Evolutionary conservation across 73 alveolate genomes (phyloP), one percentile per base, ranked within the genome.

Genomic region (Paraurostyla sp.): DNA sequence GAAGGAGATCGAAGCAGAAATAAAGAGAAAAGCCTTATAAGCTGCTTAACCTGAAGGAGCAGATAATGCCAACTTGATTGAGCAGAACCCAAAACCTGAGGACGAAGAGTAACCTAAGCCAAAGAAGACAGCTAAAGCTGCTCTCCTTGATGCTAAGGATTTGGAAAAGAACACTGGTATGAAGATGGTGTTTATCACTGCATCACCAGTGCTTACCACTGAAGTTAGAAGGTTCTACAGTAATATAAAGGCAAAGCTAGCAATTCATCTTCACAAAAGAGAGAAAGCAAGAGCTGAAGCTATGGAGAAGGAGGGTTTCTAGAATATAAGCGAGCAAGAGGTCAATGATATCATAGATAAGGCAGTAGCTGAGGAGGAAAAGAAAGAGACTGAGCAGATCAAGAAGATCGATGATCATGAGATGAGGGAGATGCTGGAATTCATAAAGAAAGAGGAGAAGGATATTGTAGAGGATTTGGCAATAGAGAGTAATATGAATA

Each of bases 121-220:
- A 18, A 54, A 71, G 52, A 23, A 82, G 41, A 63, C 18, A 36
- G 84, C 29, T 22, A 40, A 30, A 33, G 59, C 48, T 0, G 59
- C 71, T 7, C 32, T 29, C 3, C 35, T 89, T 30, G 51, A 49
- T 0, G 56, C 95, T 0, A 48, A 73, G 32, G 96, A 91, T 32
- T 57, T 91, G 30, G 57, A 56, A 18, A 65, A 69, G 20, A 30
- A 85, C 35, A 49, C 73, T 18, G 87, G 92, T 15, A 36, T 75
- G 27, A 63, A 59, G 46, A 25, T 54, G 40, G 96, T 94, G 23
- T 94, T 94, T 71, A 80, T 88, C n/a, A 94, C 98, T 3, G 94
- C 97, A 15, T 88, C 92, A 11, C 96, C 97, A 0, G 96, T 94
- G 16, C 76, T 94, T 48, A 94, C 96, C 0, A 94, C 87, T 76